These are phyloP conservation scores for Fusarium buxicola DNA, from an alignment of 2,329 filamentous ascomycete genomes.

Conservation along the genomic window DNA sequence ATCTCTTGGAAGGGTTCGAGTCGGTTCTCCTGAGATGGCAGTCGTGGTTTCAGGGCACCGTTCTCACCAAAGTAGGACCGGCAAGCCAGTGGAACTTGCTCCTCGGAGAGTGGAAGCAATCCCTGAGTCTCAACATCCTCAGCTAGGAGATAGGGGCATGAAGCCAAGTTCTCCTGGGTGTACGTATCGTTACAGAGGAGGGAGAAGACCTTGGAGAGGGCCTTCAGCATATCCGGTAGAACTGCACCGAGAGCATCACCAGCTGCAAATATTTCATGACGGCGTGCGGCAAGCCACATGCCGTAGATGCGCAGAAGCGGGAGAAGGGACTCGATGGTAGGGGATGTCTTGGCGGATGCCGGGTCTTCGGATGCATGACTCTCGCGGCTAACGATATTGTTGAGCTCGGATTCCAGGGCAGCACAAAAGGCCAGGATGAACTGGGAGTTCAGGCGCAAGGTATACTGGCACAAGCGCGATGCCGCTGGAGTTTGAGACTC, in stretches of 20 bases:
- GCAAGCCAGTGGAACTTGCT: slow-evolving; percentile 54
- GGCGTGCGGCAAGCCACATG: slow-evolving; percentile 63
- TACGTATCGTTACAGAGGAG: slow-evolving; percentile 60
- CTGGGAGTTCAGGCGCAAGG: slow-evolving; percentile 81
- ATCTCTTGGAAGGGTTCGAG: slow-evolving; percentile 52
- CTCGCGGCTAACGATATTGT: slow-evolving; percentile 55
- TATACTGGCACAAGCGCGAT: slow-evolving; percentile 69
- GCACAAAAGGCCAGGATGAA: slow-evolving; percentile 80
- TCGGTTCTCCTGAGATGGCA: slow-evolving; percentile 48
- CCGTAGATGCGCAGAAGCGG: slow-evolving; percentile 65
- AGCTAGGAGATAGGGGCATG: slow-evolving; percentile 61
- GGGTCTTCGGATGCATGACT: slow-evolving; percentile 38
- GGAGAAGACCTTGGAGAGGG: slow-evolving; percentile 60
- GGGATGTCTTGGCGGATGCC: slow-evolving; percentile 49
- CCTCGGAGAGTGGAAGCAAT: slow-evolving; percentile 55
- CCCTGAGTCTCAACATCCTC: slow-evolving; percentile 64
- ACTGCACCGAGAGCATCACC: slow-evolving; percentile 58
- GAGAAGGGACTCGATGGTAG: slow-evolving; percentile 58
- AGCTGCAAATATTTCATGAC: slow-evolving; percentile 60
- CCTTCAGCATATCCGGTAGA: slow-evolving; percentile 59
- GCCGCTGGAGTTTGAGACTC: slow-evolving; percentile 60
- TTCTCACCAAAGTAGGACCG: slow-evolving; percentile 52
- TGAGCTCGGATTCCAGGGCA: slow-evolving; percentile 76
- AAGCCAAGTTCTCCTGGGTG: slow-evolving; percentile 51
- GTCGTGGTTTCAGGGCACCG: slow-evolving; percentile 55